phyloP scores from a whole-genome alignment of 2,329 filamentous ascomycete species.

The Fusarium oxysporum region DNA sequence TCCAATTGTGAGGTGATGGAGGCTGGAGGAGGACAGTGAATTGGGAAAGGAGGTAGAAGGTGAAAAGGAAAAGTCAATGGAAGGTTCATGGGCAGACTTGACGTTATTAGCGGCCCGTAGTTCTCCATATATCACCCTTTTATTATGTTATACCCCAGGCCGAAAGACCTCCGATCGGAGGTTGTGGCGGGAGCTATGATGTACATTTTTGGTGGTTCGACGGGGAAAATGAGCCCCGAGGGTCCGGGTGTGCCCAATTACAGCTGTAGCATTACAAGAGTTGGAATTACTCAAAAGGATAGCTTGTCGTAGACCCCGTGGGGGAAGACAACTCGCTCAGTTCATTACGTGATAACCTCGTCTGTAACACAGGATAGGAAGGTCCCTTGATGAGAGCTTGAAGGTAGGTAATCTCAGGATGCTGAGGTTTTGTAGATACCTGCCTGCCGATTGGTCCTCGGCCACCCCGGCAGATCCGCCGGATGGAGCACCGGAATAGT shows the following conservation, averaged over 20 bases:
- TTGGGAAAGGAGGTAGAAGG: background rate
- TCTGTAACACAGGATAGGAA: conserved; percentile 10
- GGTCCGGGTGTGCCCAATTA: conserved; percentile 21
- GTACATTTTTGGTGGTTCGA: conserved; percentile 20
- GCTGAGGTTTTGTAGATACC: background rate
- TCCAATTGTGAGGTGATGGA: too few relatives aligned
- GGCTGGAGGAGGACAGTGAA: background rate
- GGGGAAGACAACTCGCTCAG: conserved; percentile 11
- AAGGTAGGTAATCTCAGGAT: conserved; percentile 11
- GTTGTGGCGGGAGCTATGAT: conserved; percentile 32
- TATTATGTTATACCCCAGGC: conserved; percentile 29
- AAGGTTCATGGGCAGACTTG: conserved; percentile 9
- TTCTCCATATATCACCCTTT: conserved; percentile 38
- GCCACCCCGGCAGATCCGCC: conserved; percentile 27
- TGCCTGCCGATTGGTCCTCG: conserved; percentile 31
- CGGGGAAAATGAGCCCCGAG: background rate
- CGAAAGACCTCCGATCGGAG: conserved; percentile 35
- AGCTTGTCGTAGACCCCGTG: conserved; percentile 22
- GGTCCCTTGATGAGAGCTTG: conserved; percentile 12
- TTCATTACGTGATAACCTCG: conserved; percentile 31
- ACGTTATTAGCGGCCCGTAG: conserved; percentile 29
- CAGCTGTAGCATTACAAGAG: conserved; percentile 6
- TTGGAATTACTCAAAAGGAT: background rate
- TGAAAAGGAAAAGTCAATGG: background rate
- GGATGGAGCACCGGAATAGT: conserved; percentile 15